Evolutionary conservation across 2,329 filamentous ascomycete genomes (phyloP).

Genomic region (Talaromyces atroroseus): DNA sequence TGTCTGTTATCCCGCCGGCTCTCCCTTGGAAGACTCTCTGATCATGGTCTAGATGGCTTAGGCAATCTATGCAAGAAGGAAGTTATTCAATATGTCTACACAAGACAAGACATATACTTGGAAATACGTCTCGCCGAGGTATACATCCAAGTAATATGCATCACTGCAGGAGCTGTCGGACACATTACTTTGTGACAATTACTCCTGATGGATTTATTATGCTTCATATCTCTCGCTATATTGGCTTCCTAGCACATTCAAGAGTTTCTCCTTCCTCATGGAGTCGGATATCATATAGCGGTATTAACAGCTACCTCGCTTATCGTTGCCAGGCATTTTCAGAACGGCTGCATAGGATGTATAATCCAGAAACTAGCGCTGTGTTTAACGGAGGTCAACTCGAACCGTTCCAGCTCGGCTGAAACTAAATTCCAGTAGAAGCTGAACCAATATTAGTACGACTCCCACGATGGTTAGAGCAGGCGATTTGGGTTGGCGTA

Average conservation of each 20-base stretch:
- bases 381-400: constrained; percentile 1
- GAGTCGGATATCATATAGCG: background rate
- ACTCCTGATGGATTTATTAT: background rate
- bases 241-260: background rate
- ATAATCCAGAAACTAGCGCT: constrained; percentile 7
- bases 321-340: background rate
- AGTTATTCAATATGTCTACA: constrained; percentile 1
- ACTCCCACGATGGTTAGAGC: too few relatives aligned
- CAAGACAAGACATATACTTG: background rate
- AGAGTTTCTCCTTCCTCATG: background rate
- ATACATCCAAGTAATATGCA: background rate
- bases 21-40: constrained; percentile 2
- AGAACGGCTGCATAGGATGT: constrained; percentile 2
- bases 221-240: constrained; percentile 5
- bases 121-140: background rate
- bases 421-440: background rate
- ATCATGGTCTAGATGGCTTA: background rate
- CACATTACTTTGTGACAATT: background rate
- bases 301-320: background rate
- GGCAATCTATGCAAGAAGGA: background rate
- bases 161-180: background rate
- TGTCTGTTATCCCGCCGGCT: constrained; percentile 2
- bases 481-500: too few relatives aligned
- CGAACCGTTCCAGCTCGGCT: constrained; percentile 3
- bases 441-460: too few relatives aligned